These are phyloP conservation scores for Picocystis salinarum DNA, from an alignment of 139 green algal species.

Conservation along the genomic window DNA sequence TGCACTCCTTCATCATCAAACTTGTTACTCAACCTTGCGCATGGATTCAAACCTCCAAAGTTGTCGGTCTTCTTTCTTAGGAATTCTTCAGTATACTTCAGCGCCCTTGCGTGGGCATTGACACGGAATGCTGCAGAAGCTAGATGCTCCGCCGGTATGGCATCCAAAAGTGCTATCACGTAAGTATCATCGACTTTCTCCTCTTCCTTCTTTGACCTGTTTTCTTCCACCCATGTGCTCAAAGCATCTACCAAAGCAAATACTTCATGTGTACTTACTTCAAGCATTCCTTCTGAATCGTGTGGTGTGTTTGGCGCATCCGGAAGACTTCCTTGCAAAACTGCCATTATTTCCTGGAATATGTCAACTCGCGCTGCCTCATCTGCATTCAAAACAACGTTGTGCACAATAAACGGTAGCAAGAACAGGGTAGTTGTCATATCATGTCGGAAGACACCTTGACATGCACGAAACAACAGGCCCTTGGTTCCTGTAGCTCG, in stretches of 20 bases:
- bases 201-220: too few species aligned
- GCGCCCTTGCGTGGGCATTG: constrained; percentile 58
- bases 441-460: constrained; percentile 42
- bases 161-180: too few species aligned
- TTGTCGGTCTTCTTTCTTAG: constrained; percentile 21
- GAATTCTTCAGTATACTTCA: constrained; percentile 69
- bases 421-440: constrained; percentile 55
- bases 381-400: constrained; percentile 23
- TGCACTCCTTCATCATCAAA: constrained; percentile 52
- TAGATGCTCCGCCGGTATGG: too few species aligned
- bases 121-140: constrained; percentile 19
- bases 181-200: too few species aligned
- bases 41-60: constrained; percentile 51
- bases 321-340: too few species aligned
- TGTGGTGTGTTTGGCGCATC: too few species aligned
- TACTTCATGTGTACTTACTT: too few species aligned
- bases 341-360: constrained; percentile 20
- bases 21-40: constrained; percentile 14
- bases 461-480: constrained; percentile 35
- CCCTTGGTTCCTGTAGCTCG: constrained; percentile 8
- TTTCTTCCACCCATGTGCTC: constrained; percentile 34
- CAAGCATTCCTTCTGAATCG: too few species aligned
- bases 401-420: constrained; percentile 57
- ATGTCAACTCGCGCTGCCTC: constrained; percentile 10
- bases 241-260: constrained; percentile 73